Conservation (phyloP, 1,139 yeast genomes). For the Debaryomycetaceae sp. region DNA sequence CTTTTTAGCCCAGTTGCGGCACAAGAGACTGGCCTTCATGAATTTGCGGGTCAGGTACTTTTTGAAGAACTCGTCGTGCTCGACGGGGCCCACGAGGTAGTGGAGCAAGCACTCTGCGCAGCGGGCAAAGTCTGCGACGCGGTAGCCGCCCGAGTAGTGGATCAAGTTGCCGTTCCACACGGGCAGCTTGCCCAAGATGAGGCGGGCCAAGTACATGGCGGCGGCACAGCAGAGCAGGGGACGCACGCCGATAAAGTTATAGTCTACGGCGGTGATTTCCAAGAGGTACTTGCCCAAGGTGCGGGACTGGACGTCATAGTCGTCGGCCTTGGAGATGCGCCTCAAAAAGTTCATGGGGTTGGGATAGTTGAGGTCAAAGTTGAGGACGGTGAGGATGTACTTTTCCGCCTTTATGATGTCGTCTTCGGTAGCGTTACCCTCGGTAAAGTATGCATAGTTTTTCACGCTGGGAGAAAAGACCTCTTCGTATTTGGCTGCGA, state of each 20-base stretch:
- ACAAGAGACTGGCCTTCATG: conserved; percentile 81
- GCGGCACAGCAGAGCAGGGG: conserved; percentile 88
- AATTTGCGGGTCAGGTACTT: conserved; percentile 87
- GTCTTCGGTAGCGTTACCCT: conserved; percentile 72
- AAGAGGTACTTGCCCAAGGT: conserved; percentile 84
- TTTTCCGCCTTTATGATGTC: conserved; percentile 85
- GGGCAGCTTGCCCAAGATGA: conserved; percentile 60
- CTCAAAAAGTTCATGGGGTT: conserved; percentile 91
- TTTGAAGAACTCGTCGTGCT: conserved; percentile 87
- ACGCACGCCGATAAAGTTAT: conserved; percentile 62
- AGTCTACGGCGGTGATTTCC: conserved; percentile 75
- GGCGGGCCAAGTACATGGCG: conserved; percentile 81
- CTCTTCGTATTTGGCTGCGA: conserved; percentile 94
- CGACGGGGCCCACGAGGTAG: conserved; percentile 73
- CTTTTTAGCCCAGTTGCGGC: conserved; percentile 86
- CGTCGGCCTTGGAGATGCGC: conserved; percentile 90
- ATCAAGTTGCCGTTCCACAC: conserved; percentile 76
- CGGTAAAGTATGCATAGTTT: conserved; percentile 83
- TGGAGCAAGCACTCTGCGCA: conserved; percentile 67
- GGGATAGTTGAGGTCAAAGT: conserved; percentile 78
- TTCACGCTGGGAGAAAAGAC: conserved; percentile 84
- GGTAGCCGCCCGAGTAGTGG: conserved; percentile 90
- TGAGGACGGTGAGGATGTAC: conserved; percentile 62
- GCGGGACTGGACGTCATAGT: conserved; percentile 85
- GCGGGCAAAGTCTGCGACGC: conserved; percentile 58